These are phyloP conservation scores for Globisporangium mamillatum DNA, from an alignment of 352 stramenopile species.

Conservation along the genomic window DNA sequence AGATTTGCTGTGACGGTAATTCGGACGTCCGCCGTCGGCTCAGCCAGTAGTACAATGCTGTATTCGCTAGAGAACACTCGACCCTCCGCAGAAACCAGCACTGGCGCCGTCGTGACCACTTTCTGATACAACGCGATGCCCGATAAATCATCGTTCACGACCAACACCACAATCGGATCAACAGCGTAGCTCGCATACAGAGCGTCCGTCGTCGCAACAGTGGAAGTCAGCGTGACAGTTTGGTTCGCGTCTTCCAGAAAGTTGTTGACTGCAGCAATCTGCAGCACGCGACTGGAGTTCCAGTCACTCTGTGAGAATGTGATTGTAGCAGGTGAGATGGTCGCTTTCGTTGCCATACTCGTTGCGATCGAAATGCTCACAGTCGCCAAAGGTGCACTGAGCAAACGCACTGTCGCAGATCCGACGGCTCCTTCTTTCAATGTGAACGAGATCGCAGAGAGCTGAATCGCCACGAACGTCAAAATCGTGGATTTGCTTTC, in stretches of 20 bases:
- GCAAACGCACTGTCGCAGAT: slow-evolving; percentile 27
- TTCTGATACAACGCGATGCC: slow-evolving; percentile 44
- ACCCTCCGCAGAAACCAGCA: slow-evolving; percentile 44
- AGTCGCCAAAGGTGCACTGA: slow-evolving; percentile 34
- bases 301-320: slow-evolving; percentile 36
- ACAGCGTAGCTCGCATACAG: slow-evolving; percentile 31
- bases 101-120: slow-evolving; percentile 28
- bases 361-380: slow-evolving; percentile 40
- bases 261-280: slow-evolving; percentile 45
- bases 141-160: slow-evolving; percentile 55
- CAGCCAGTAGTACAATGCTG: slow-evolving; percentile 42
- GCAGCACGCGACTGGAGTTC: slow-evolving; percentile 28
- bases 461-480: slow-evolving; percentile 34
- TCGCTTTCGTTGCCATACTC: slow-evolving; percentile 26
- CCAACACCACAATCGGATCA: slow-evolving; percentile 29
- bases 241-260: slow-evolving; percentile 47
- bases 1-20: slow-evolving; percentile 34
- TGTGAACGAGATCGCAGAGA: slow-evolving; percentile 39
- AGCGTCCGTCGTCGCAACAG: slow-evolving; percentile 31
- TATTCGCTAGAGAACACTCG: slow-evolving; percentile 45
- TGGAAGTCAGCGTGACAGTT: slow-evolving; percentile 20
- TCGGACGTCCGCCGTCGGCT: slow-evolving; percentile 38
- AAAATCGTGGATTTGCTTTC: slow-evolving; percentile 22
- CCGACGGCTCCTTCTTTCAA: slow-evolving; percentile 35
- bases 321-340: slow-evolving; percentile 20